Evolutionary conservation across 768 basidiomycete genomes (phyloP), one percentile per base, ranked within the genome.

Genomic region (Suillus lakei): DNA sequence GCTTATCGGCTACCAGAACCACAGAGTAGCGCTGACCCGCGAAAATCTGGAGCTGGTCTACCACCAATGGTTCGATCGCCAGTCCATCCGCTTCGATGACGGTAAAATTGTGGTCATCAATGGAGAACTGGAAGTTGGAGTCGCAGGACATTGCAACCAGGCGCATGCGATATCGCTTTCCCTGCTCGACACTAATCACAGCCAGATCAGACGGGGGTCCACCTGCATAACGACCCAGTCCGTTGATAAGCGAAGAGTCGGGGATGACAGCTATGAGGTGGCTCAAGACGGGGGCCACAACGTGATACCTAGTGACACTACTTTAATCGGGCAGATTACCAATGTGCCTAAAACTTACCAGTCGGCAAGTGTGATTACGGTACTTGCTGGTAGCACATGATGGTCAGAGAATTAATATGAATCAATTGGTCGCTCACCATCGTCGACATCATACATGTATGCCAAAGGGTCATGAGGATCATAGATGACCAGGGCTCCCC

Each of bases 41-140:
- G 55, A 74, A 75, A 61, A 83, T 74, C 5, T 78, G 69, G 28
- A 81, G 71, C 30, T 71, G 71, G 61, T 84, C 82, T 4, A 84
- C 84, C 3, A 68, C 69, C 7, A 80, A 62, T 0, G 85, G 83
- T 59, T 78, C 64, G 7, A 75, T 72, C 64, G 78, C 78, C 28
- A 75, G 68, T 10, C 80, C 81, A 61, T 85, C 84, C 3, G 76
- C 80, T 69, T 85, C 84, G 53, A 85, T 85, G 60, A 85, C 72
- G 0, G 80, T 84, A 69, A 84, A 72, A 1, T 48, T 66, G 62
- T 86, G 85, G 1, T 76, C 77, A 65, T 84, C 82, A 62, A 85
- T 82, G 2, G 79, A 79, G 71, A 85, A 83, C 23, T 67, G 73
- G 70, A 77, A 86, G 70, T 71, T 75, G 0, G 73, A 77, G 48